Percentiles rank a stretch among this genome's conserved stretches.
Conservation (phyloP, 2,329 filamentous ascomycete genomes). For the Talaromyces verruculosus region DNA sequence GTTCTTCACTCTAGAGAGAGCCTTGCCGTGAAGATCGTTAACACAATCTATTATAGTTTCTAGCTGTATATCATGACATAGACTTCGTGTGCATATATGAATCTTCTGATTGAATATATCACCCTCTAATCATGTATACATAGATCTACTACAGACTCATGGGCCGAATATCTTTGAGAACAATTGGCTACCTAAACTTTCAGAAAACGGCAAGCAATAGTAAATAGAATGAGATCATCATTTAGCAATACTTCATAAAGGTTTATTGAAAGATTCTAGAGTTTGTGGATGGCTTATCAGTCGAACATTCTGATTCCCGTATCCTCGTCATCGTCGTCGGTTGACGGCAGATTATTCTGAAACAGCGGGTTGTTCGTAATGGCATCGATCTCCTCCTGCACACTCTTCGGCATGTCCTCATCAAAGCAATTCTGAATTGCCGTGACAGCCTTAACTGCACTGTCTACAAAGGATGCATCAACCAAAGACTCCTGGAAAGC, state of each 20-base stretch:
- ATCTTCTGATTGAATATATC: neutral
- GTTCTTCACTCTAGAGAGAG: no score
- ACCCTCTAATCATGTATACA: neutral
- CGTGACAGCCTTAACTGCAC: neutral
- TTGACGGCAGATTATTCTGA: neutral
- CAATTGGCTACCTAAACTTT: neutral
- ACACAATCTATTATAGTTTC: no score
- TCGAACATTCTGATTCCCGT: no score
- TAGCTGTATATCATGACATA: no score
- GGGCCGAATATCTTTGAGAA: neutral
- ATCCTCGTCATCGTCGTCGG: neutral
- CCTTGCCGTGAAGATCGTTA: no score
- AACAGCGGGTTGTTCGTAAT: neutral
- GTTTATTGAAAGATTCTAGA: neutral
- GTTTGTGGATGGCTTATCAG: no score
- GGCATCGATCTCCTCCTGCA: slow-evolving; percentile 1
- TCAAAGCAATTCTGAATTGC: neutral
- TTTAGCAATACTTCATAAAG: neutral
- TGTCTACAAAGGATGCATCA: neutral
- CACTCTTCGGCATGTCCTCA: neutral
- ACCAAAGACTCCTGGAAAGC: neutral
- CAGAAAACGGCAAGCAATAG: neutral
- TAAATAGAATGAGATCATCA: neutral
- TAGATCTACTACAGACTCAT: neutral
- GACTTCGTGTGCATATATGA: no score